Percentiles rank a stretch among this genome's conserved stretches.
These are phyloP conservation scores for Myxozyma geophila DNA, from an alignment of 805 yeast species.

Conservation along the genomic window DNA sequence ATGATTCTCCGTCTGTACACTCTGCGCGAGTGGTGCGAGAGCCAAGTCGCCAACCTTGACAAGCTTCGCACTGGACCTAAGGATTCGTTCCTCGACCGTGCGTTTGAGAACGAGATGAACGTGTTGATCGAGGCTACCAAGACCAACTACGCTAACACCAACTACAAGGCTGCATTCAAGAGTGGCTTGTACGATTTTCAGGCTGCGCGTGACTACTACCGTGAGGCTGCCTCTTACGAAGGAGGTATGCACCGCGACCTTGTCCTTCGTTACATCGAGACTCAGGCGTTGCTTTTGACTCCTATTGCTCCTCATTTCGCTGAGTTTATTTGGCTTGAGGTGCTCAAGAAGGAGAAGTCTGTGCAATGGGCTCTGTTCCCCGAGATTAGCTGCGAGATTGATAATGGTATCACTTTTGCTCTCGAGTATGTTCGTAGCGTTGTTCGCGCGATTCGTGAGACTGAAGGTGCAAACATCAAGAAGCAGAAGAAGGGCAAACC, in stretches of 20 bases:
- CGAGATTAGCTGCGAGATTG: conserved; percentile 67
- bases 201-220: conserved; percentile 92
- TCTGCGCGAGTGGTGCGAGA: conserved; percentile 95
- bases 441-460: conserved; percentile 85
- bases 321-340: conserved; percentile 85
- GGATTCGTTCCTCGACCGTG: conserved; percentile 76
- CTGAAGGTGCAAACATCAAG: conserved; percentile 83
- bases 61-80: conserved; percentile 48
- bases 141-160: conserved; percentile 69
- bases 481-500: conserved; percentile 84
- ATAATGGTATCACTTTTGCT: conserved; percentile 64
- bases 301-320: conserved; percentile 97
- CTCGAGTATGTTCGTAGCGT: conserved; percentile 78
- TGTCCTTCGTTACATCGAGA: conserved; percentile 78
- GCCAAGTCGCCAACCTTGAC: conserved; percentile 49
- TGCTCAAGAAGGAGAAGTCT: conserved; percentile 66
- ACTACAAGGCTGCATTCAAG: conserved; percentile 88
- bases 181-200: conserved; percentile 92
- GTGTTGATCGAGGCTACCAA: conserved; percentile 72
- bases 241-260: conserved; percentile 82
- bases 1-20: conserved; percentile 92
- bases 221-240: conserved; percentile 68
- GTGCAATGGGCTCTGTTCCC: conserved; percentile 85
- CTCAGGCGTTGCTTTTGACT: conserved; percentile 80
- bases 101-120: conserved; percentile 94